Evolutionary conservation across 495 filamentous ascomycete species (phyloP), one percentile per base, ranked within the genome.

Genomic region (Venustampulla echinocandica): DNA sequence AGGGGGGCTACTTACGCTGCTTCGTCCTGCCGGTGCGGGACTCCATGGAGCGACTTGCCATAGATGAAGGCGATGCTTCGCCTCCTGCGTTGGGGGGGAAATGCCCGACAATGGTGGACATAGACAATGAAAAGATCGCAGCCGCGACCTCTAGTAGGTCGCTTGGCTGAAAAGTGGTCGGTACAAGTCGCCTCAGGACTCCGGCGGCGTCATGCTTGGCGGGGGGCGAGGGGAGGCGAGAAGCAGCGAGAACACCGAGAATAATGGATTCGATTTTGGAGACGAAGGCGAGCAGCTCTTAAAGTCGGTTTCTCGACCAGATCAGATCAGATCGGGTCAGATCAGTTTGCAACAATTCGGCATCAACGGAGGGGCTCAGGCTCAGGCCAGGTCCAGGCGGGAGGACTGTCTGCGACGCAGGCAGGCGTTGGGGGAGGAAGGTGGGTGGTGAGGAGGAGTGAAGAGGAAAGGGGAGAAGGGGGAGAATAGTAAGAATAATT

Each of bases 21-120:
- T 86, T 87, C 58, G 68, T 79, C 57, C 84, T 75, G 53, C 84
- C 84, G 46, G 76, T 77, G 44, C 84, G 82, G 55, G 82, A 79
- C 73, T 87, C 79, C 81, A 88, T 88, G 24, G 80, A 70, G 44
- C 81, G 81, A 65, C 64, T 73, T 58, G 71, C 71, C 69, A 79
- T 76, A n/a, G 70, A 72, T 70, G 36, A 50, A 51, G 57, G 33
- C 50, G 25, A 40, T 44, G 47, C 51, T 50, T 43, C 49, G 50
- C 50, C 52, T 53, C 23, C 2, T 28, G 24, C 35, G 28, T 42
- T 46, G 49, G 41, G 37, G 20, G 17, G 13, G 18, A 20, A 27
- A 30, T 47, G 21, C 41, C 30, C 13, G 21, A 35, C 28, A 32
- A n/a, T n/a, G n/a, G n/a, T n/a, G n/a, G n/a, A n/a, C n/a, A n/a